These are phyloP conservation scores for Arthrobotrys entomopaga DNA, from an alignment of 2,329 filamentous ascomycete genomes.

Conservation along the genomic window DNA sequence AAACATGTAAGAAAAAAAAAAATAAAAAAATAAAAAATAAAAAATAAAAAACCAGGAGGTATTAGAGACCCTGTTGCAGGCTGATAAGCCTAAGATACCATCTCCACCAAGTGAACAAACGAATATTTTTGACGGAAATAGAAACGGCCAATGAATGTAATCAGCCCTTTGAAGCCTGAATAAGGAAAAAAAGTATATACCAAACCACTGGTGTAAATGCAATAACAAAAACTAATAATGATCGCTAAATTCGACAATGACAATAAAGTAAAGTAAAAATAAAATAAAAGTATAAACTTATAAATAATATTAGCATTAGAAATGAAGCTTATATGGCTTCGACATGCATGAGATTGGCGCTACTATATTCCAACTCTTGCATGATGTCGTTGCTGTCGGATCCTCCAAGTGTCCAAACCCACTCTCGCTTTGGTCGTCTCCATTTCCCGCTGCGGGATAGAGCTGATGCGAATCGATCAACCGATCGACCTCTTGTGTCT, in stretches of 20 bases:
- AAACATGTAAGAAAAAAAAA: slow-evolving; percentile 3
- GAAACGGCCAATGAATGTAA: slow-evolving; percentile 30
- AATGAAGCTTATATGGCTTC: slow-evolving; percentile 43
- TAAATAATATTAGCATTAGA: slow-evolving; percentile 24
- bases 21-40: background rate
- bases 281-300: slow-evolving; percentile 36
- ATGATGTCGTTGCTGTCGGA: slow-evolving; percentile 55
- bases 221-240: slow-evolving; percentile 40
- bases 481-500: slow-evolving; percentile 41
- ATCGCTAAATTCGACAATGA: slow-evolving; percentile 52
- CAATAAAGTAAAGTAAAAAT: slow-evolving; percentile 21
- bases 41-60: slow-evolving; percentile 16
- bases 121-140: slow-evolving; percentile 11
- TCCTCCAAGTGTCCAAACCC: slow-evolving; percentile 53
- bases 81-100: slow-evolving; percentile 25
- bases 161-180: slow-evolving; percentile 24
- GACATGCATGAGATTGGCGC: slow-evolving; percentile 52
- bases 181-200: slow-evolving; percentile 13
- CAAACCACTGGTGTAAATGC: slow-evolving; percentile 54
- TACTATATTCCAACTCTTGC: slow-evolving; percentile 54
- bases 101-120: slow-evolving; percentile 25
- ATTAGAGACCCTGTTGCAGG: no score
- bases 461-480: slow-evolving; percentile 49
- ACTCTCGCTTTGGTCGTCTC: slow-evolving; percentile 51
- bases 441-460: slow-evolving; percentile 51